Evolutionary conservation across 805 yeast genomes (phyloP).

Genomic region (Candida maltosa): DNA sequence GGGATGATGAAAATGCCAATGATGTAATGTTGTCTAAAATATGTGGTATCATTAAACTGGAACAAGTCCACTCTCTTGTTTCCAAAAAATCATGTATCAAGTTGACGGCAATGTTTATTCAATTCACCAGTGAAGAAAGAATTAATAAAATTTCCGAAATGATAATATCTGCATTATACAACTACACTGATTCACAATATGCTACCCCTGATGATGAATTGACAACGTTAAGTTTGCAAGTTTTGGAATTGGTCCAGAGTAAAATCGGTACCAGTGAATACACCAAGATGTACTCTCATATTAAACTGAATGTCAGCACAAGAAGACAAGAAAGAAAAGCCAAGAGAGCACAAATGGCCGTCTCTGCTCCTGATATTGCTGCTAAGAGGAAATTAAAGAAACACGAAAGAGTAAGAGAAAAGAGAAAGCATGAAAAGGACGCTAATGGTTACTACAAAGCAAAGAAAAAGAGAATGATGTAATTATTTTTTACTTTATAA

Average conservation of each 20-base stretch:
- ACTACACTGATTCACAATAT: conserved; percentile 43
- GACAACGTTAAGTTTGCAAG: conserved; percentile 53
- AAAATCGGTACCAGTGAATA: conserved; percentile 73
- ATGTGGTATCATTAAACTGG: conserved; percentile 63
- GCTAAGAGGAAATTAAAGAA: conserved; percentile 75
- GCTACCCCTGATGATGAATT: conserved; percentile 48
- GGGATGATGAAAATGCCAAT: conserved; percentile 33
- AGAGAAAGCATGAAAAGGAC: conserved; percentile 71
- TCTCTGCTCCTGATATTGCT: conserved; percentile 77
- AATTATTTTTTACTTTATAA: conserved; percentile 3
- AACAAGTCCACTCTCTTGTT: conserved; percentile 47
- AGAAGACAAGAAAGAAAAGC: conserved; percentile 76
- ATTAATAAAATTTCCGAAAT: conserved; percentile 43
- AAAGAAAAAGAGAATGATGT: conserved; percentile 44
- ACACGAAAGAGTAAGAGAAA: conserved; percentile 72
- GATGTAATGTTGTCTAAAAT: conserved; percentile 65
- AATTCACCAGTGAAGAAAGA: conserved; percentile 43
- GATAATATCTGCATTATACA: conserved; percentile 53
- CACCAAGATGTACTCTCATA: conserved; percentile 56
- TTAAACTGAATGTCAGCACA: conserved; percentile 54
- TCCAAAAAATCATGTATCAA: conserved; percentile 72
- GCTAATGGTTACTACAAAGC: conserved; percentile 72
- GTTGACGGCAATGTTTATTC: conserved; percentile 60
- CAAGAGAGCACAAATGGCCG: conserved; percentile 70
- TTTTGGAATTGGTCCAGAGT: conserved; percentile 61